These are phyloP conservation scores for Plasmodium vivax DNA, from an alignment of 169 alveolate species.

Conservation along the genomic window DNA sequence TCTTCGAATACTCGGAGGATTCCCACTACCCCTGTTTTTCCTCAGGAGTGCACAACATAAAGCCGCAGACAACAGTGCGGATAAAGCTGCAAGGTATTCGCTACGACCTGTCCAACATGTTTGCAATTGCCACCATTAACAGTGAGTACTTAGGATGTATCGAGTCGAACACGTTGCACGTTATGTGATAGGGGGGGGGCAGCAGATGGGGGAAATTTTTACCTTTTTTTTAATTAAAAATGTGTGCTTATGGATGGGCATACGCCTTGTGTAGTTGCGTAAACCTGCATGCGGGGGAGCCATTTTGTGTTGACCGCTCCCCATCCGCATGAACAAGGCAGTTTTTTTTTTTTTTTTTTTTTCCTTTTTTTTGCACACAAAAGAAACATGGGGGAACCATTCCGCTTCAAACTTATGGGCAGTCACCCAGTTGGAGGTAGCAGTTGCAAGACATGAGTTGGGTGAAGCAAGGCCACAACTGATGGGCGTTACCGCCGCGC, in stretches of 20 bases:
- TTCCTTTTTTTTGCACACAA: neutral
- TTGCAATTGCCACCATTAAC: conserved; percentile 92
- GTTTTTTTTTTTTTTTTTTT: neutral
- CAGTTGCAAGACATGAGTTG: neutral
- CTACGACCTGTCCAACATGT: conserved; percentile 89
- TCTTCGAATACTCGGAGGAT: conserved; percentile 88
- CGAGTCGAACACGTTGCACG: conserved; percentile 50
- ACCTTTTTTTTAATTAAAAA: neutral
- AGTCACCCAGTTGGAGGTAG: neutral
- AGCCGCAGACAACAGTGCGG: conserved; percentile 89
- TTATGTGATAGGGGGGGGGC: conserved; percentile 3
- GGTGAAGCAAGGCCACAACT: neutral
- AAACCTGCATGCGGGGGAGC: neutral
- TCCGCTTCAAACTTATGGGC: neutral
- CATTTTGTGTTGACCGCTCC: neutral
- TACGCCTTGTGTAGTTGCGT: neutral
- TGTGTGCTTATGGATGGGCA: neutral
- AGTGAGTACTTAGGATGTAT: conserved; percentile 89
- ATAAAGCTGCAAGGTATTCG: conserved; percentile 91
- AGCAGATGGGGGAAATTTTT: neutral
- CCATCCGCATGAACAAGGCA: neutral
- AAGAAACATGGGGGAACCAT: neutral
- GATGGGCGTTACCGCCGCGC: neutral
- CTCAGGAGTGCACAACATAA: conserved; percentile 87
- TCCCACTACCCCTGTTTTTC: conserved; percentile 89